phyloP scores from a whole-genome alignment of 306 rosid genomes.

The Pyrus pyrifolia region DNA sequence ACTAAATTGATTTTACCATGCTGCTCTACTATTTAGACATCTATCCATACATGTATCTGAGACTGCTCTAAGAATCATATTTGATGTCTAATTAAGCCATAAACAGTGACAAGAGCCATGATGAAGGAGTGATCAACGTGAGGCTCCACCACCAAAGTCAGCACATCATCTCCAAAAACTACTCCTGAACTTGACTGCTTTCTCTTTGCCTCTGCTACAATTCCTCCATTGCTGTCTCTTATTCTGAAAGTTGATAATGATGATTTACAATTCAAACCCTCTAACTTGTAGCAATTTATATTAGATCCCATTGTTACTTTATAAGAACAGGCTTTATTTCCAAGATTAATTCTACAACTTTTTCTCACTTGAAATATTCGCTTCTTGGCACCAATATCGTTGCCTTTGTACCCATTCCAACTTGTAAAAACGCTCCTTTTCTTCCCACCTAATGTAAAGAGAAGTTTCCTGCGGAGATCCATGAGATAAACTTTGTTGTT shows the following conservation, averaged over 20 bases:
- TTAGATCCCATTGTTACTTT: conserved; percentile 6
- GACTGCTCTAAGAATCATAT: neutral
- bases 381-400: neutral
- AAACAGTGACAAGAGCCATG: conserved; percentile 41
- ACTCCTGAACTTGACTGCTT: conserved; percentile 18
- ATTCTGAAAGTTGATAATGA: conserved; percentile 11
- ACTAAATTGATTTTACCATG: too few relatives aligned
- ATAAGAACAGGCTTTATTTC: neutral
- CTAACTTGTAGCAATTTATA: conserved; percentile 10
- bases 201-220: conserved; percentile 21
- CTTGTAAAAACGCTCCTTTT: neutral
- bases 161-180: conserved; percentile 31
- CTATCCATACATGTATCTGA: neutral
- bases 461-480: conserved; percentile 34
- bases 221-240: conserved; percentile 10
- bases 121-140: conserved; percentile 27
- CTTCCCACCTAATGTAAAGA: conserved; percentile 18
- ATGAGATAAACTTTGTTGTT: conserved; percentile 30
- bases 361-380: conserved; percentile 22
- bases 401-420: conserved; percentile 13
- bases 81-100: conserved; percentile 13
- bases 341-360: neutral
- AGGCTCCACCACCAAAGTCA: conserved; percentile 29
- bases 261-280: conserved; percentile 23
- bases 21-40: neutral